phyloP scores from a whole-genome alignment of 768 basidiomycete genomes.

The Leucosporidium yakuticum region DNA sequence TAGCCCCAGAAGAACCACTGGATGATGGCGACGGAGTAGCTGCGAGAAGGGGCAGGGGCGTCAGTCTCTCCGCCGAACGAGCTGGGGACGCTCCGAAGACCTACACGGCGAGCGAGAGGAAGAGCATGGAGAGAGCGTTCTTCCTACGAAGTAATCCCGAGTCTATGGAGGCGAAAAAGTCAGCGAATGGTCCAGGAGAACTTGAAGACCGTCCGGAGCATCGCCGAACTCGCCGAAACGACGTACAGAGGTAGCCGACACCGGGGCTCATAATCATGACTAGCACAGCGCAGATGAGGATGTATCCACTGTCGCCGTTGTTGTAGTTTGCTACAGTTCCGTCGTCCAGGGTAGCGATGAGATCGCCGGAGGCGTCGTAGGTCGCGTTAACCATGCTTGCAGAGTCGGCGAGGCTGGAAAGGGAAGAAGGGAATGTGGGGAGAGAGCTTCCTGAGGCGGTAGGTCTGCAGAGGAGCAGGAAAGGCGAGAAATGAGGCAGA shows the following conservation, averaged over 20 bases:
- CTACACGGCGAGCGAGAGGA: slow-evolving; percentile 41
- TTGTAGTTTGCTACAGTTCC: too few species aligned
- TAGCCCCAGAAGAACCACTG: slow-evolving; percentile 90
- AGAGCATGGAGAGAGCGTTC: slow-evolving; percentile 46
- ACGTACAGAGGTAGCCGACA: background rate
- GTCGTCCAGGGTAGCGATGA: slow-evolving; percentile 7
- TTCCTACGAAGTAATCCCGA: slow-evolving; percentile 38
- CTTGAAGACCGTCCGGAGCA: background rate
- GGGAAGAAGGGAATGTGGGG: background rate
- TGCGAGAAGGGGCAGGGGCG: too few species aligned
- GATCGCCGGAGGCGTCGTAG: slow-evolving; percentile 41
- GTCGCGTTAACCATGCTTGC: slow-evolving; percentile 50
- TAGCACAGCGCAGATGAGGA: background rate
- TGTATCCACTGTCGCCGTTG: background rate
- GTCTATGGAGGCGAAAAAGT: background rate
- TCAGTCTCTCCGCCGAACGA: background rate
- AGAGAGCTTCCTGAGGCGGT: too few species aligned
- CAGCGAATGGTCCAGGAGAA: background rate
- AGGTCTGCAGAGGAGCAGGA: too few species aligned
- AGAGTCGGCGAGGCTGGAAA: too few species aligned
- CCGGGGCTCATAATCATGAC: background rate
- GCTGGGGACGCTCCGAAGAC: background rate
- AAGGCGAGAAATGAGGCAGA: too few species aligned
- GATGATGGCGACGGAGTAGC: background rate
- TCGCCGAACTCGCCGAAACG: background rate